Evolutionary conservation across 371 early-diverging fungal genomes (phyloP).

Genomic region (Syncephalis plumigaleata): DNA sequence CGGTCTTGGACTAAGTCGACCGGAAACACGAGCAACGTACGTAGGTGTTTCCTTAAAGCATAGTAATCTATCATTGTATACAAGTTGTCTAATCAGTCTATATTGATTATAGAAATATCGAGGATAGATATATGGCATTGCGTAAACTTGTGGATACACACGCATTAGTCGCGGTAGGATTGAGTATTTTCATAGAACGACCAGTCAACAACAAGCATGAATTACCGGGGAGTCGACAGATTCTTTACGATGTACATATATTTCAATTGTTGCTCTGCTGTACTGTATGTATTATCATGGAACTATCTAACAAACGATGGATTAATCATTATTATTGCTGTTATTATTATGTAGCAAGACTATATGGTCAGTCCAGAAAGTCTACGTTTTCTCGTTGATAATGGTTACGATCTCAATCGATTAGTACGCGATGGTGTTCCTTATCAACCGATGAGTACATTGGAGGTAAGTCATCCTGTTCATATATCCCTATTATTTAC

Average conservation of each 20-base stretch:
- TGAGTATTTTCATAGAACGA: conserved; percentile 36
- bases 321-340: neutral
- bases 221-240: neutral
- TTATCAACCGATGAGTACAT: conserved; percentile 28
- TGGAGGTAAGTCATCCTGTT: conserved; percentile 8
- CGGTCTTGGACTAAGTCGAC: conserved; percentile 32
- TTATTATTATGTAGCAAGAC: conserved; percentile 14
- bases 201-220: neutral
- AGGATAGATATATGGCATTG: conserved; percentile 54
- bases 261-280: too few relatives aligned
- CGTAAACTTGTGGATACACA: conserved; percentile 39
- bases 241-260: too few relatives aligned
- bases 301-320: neutral
- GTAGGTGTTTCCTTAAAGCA: conserved; percentile 1
- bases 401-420: conserved; percentile 67
- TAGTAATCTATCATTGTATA: neutral
- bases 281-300: neutral
- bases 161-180: conserved; percentile 64
- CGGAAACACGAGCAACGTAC: conserved; percentile 16
- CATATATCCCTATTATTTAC: too few relatives aligned
- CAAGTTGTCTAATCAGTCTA: neutral
- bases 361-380: conserved; percentile 41
- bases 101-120: conserved; percentile 22
- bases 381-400: conserved; percentile 55
- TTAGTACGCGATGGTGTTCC: conserved; percentile 58